Conservation (phyloP, 805 yeast genomes). For the Candida krabiensis region DNA sequence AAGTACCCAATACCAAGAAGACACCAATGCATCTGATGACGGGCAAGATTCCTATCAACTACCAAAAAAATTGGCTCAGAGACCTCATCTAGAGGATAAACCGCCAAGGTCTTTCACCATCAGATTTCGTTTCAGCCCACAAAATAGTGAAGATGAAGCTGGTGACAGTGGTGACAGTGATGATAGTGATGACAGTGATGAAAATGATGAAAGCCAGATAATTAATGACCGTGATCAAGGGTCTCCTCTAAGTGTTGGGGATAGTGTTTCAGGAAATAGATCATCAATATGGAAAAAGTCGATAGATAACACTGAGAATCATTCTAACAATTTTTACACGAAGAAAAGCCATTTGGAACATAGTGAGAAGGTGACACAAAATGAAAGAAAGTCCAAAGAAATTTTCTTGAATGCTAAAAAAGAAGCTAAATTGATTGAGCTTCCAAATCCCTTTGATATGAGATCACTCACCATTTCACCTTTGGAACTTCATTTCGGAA, state of each 20-base stretch:
- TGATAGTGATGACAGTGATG: slow-evolving; percentile 7
- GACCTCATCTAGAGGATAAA: slow-evolving; percentile 28
- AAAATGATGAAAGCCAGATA: no score
- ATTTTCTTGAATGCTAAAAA: slow-evolving; percentile 11
- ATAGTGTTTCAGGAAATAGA: neutral
- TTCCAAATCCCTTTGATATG: slow-evolving; percentile 21
- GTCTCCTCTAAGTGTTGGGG: no score
- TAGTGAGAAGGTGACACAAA: neutral
- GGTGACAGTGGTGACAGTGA: slow-evolving; percentile 13
- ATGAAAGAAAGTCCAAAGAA: neutral
- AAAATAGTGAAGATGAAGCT: slow-evolving; percentile 11
- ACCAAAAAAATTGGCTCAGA: slow-evolving; percentile 23
- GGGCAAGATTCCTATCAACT: slow-evolving; percentile 16
- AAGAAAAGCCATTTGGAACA: no score
- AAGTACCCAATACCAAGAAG: slow-evolving; percentile 12
- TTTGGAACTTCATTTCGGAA: slow-evolving; percentile 45
- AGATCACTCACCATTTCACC: slow-evolving; percentile 15
- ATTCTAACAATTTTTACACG: no score
- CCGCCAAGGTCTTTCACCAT: slow-evolving; percentile 35
- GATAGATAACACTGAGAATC: neutral
- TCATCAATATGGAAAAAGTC: neutral
- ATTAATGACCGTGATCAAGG: no score
- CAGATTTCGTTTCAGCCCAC: slow-evolving; percentile 22
- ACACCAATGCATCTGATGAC: slow-evolving; percentile 3
- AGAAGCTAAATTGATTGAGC: slow-evolving; percentile 11